Base-by-base conservation (phyloP, 1,284 basidiomycete genomes). In the Stygiomarasmius scandens region DNA sequence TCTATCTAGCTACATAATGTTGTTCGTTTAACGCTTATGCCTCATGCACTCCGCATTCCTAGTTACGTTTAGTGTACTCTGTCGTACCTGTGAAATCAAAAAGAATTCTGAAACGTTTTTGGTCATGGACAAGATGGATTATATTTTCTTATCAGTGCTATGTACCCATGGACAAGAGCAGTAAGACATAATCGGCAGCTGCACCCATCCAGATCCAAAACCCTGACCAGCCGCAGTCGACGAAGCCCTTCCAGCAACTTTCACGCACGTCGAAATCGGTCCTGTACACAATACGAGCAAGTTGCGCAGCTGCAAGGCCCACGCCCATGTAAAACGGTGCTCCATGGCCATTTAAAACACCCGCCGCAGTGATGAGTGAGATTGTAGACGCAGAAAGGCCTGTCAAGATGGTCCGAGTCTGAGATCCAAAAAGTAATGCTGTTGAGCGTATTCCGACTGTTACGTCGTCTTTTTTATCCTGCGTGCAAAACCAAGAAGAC, bases 391-490 rank as follows among this genome's bases (percentile, higher is more conserved):
- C 75, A 0, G 93, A 93, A 53, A 99, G 87, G 10, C 79, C 82
- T 10, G 83, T 75, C 38, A 99, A 84, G 64, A 97, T 86, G 0
- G 88, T 83, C 10, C 91, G 86, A 0, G 95, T 92, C 29, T 83
- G 79, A 45, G 85, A 77, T 32, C 86, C 91, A 71, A 99, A 98
- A 44, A 97, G 82, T 49, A 99, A 80, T 0, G 97, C 97, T 1
- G 96, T 99, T 9, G 94, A 96, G 63, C 91, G 93, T 69, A 99
- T 96, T 22, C 93, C 95, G 19, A 87, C 93, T 50, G 82, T 78
- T 41, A 93, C 79, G 68, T 99, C 97, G 76, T 99, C 97, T 6
- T 67, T 73, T 77, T 98, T 99, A 75, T 99, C 97, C 90, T 97
- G 67, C 41, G 14, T 34, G 14, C 32, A 8, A 34, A 14, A 8